Base-by-base conservation (phyloP, 2,329 filamentous ascomycete species). In the Thermothelomyces thermophilus region DNA sequence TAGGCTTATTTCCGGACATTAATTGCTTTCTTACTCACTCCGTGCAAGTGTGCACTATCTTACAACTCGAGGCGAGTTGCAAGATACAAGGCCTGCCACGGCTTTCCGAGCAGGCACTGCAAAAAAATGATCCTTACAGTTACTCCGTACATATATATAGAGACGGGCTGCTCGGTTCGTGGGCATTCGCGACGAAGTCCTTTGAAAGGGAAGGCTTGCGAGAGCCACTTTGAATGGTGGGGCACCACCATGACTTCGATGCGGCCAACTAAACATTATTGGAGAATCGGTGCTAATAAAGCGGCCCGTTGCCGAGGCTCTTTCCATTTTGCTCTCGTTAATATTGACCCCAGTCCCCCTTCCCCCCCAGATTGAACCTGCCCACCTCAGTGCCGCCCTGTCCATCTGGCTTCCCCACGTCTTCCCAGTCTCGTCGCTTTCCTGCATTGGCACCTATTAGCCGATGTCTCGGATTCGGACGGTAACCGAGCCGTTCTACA, bases 181-280 rank as follows among this genome's bases (percentile, higher is more conserved):
- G 17, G 35, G 17, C 13, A n/a, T 41, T 26, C 22, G 46, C 36
- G 11, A 33, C 20, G n/a, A 19, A 40, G 17, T 41, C 30, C 46
- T 28, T 13, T 39, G 28, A 26, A 47, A 47, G 36, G 45, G 45
- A 41, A 47, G 28, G 45, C 45, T 47, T 47, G 45, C 45, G 45
- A 47, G 31, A 41, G 37, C n/a, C 19, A 17, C 19, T 35, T 26
- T 26, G 24, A 9, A 26, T 26, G 24, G 24, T 26, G 24, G 24
- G 24, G 24, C 9, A 26, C 9, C 24, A 5, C 24, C 9, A 9
- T 9, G 5, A 5, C 24, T 9, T 9, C 5, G 24, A 5, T 26
- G 24, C 24, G 24, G 24, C 24, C 5, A 5, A 5, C 24, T 5
- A 26, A 26, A 9, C n/a, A n/a, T n/a, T n/a, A n/a, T 26, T 28